These are phyloP conservation scores for Amaranthus hypochondriacus DNA, from an alignment of 148 eudicot genomes.

Conservation along the genomic window DNA sequence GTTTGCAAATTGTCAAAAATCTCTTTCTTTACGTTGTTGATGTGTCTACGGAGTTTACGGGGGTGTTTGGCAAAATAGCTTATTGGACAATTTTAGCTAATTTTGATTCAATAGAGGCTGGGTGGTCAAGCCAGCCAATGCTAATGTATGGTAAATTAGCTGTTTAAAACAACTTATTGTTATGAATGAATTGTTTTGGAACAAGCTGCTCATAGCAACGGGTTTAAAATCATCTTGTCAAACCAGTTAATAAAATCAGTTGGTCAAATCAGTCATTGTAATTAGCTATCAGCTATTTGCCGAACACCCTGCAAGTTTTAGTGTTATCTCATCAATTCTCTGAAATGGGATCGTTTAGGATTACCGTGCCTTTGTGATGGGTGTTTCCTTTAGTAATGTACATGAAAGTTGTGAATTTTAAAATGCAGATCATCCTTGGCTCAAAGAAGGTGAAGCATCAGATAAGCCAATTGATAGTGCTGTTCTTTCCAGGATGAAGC, in stretches of 20 bases:
- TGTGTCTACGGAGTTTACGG: not conserved
- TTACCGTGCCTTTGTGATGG: not conserved
- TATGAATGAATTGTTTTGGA: no score
- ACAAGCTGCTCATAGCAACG: no score
- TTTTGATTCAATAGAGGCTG: no score
- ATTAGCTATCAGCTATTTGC: no score
- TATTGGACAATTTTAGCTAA: no score
- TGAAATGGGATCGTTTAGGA: not conserved
- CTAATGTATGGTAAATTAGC: no score
- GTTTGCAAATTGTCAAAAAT: not conserved
- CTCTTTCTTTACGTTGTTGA: not conserved
- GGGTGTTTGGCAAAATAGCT: not conserved
- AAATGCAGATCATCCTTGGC: slow-evolving; percentile 78
- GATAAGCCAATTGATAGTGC: slow-evolving; percentile 95
- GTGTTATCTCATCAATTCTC: not conserved
- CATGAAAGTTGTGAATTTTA: not conserved
- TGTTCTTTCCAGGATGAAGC: slow-evolving; percentile 91
- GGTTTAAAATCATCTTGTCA: no score
- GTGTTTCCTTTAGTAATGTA: not conserved
- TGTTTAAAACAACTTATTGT: no score
- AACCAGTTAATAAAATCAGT: no score
- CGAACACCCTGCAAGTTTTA: not conserved
- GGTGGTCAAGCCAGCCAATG: no score
- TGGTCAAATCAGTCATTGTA: no score
- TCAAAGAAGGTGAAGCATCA: slow-evolving; percentile 89